Percentiles rank a stretch among this genome's conserved stretches.
Evolutionary conservation across 169 alveolate genomes (phyloP).

Genomic region (Toxoplasma gondii): DNA sequence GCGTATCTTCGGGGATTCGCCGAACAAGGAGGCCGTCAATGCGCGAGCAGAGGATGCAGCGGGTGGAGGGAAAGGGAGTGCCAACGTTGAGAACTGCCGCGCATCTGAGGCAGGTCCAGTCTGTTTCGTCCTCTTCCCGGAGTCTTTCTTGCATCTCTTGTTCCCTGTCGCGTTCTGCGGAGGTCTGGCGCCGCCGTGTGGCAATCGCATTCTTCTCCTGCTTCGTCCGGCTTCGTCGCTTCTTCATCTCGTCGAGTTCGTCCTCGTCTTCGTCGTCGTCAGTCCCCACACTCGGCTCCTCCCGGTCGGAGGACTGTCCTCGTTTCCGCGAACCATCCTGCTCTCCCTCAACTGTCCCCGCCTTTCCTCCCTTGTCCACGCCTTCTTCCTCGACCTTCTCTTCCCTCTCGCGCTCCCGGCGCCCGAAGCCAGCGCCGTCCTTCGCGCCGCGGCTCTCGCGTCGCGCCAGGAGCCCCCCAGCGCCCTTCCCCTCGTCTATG

Average conservation of each 20-base stretch:
- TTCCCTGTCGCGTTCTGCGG: neutral
- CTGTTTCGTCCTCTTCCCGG: neutral
- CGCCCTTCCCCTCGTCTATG: neutral
- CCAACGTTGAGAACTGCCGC: neutral
- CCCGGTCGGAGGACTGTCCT: no score
- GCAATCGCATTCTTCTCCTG: neutral
- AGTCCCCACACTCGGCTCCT: no score
- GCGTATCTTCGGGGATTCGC: neutral
- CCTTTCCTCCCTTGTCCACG: neutral
- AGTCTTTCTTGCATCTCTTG: neutral
- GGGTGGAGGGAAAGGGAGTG: neutral
- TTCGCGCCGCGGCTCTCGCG: neutral
- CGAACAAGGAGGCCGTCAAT: conserved; percentile 50
- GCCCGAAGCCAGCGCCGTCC: neutral
- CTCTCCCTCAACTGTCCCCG: neutral
- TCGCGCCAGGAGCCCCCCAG: neutral
- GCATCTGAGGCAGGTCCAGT: conserved; percentile 21
- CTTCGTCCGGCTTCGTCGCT: neutral
- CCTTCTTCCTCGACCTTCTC: conserved; percentile 18
- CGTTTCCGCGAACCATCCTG: neutral
- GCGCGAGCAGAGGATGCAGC: conserved; percentile 55
- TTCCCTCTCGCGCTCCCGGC: conserved; percentile 6
- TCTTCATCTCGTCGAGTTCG: neutral
- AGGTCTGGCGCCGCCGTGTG: neutral
- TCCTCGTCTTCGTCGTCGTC: neutral